phyloP scores from a whole-genome alignment of 257 asterid species.

The Solanum okadae region DNA sequence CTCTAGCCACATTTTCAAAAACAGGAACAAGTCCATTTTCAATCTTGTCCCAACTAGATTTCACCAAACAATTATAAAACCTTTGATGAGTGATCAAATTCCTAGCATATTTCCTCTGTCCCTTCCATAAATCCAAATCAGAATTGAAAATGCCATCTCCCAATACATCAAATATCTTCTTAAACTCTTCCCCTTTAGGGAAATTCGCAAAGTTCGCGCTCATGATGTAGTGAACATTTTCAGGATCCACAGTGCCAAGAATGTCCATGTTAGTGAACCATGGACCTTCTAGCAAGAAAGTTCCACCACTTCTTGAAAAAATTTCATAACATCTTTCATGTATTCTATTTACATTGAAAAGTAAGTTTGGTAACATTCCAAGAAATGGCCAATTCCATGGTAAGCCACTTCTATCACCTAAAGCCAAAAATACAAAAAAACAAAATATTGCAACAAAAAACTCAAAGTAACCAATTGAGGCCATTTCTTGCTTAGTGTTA shows the following conservation, averaged over 20 bases:
- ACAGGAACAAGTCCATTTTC: slow-evolving; percentile 30
- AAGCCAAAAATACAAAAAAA: slow-evolving; percentile 10
- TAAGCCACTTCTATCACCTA: slow-evolving; percentile 8
- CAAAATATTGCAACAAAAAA: slow-evolving; percentile 17
- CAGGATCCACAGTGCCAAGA: slow-evolving; percentile 35
- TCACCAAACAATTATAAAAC: slow-evolving; percentile 22
- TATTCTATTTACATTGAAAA: slow-evolving; percentile 13
- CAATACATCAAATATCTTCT: slow-evolving; percentile 37
- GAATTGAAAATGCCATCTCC: slow-evolving; percentile 57
- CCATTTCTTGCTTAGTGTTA: not conserved
- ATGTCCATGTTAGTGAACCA: slow-evolving; percentile 47
- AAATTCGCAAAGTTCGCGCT: slow-evolving; percentile 33
- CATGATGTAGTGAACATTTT: slow-evolving; percentile 42
- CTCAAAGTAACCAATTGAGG: slow-evolving; percentile 19
- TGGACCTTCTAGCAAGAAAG: slow-evolving; percentile 33
- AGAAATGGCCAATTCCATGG: slow-evolving; percentile 32
- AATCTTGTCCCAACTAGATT: slow-evolving; percentile 22
- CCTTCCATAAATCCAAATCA: slow-evolving; percentile 34
- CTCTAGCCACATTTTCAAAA: slow-evolving; percentile 16
- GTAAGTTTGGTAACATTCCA: slow-evolving; percentile 35
- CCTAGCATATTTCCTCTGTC: slow-evolving; percentile 30
- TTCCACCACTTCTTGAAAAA: slow-evolving; percentile 15
- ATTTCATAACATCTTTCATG: slow-evolving; percentile 23
- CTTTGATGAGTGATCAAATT: slow-evolving; percentile 23
- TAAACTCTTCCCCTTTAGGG: slow-evolving; percentile 42